Evolutionary conservation across 106 monocot species (phyloP).

Genomic region (Dendrobium chrysotoxum): DNA sequence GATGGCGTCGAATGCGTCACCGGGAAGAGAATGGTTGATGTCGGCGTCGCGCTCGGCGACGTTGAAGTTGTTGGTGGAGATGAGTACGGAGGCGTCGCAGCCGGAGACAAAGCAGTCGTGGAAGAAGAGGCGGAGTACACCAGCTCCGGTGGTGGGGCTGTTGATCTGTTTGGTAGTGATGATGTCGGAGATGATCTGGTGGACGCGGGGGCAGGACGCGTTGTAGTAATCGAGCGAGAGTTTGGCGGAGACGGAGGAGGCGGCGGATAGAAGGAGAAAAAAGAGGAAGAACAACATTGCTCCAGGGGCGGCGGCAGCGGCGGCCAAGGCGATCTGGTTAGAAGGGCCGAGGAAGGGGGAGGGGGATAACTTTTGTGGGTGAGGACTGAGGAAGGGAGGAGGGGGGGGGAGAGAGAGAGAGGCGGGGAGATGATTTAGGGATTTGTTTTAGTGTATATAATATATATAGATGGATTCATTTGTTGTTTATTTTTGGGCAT

Average conservation of each 20-base stretch:
- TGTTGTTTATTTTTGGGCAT: no score
- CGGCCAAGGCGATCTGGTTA: no score
- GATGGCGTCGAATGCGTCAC: slow-evolving; percentile 61
- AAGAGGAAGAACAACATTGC: background rate
- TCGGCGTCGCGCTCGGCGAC: slow-evolving; percentile 51
- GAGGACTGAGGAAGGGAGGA: background rate
- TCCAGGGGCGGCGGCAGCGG: background rate
- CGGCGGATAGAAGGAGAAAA: background rate
- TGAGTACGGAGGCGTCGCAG: slow-evolving; percentile 64
- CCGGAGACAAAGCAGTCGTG: slow-evolving; percentile 27
- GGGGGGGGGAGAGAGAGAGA: background rate
- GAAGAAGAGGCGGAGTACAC: slow-evolving; percentile 29
- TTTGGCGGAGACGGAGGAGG: background rate
- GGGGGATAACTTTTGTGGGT: background rate
- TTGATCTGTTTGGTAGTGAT: slow-evolving; percentile 19
- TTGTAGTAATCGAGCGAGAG: slow-evolving; percentile 16
- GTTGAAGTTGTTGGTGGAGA: slow-evolving; percentile 47
- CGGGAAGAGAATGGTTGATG: slow-evolving; percentile 53
- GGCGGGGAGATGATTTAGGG: slow-evolving; percentile 4
- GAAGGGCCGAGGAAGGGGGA: background rate
- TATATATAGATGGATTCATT: no score
- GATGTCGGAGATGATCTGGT: slow-evolving; percentile 17
- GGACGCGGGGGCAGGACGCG: slow-evolving; percentile 15
- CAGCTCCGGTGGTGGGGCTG: slow-evolving; percentile 19
- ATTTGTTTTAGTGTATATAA: background rate